Evolutionary conservation across 345 rosid genomes (phyloP), one percentile per base, ranked within the genome.

Genomic region (Pistacia vera): DNA sequence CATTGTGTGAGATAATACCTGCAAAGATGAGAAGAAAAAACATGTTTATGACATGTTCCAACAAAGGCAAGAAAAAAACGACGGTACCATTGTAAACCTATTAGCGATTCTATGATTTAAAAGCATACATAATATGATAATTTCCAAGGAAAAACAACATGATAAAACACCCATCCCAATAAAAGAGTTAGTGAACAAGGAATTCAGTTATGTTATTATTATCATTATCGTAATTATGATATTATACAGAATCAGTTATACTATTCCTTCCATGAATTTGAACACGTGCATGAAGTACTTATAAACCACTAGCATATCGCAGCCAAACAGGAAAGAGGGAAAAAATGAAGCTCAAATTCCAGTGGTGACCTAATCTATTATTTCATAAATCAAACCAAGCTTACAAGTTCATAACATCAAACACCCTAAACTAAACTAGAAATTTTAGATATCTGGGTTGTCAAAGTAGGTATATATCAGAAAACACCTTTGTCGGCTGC

Each of bases 1-100:
- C 98, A 74, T 90, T 90, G 88, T 84, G 77, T 92, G 93, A 58
- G 93, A 75, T 90, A 90, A 69, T 95, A 95, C 92, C 98, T 93
- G 66, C 60, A 86, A 59, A 65, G 66, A 71, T 3, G 33, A 64
- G 25, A 71, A 20, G 49, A 71, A 64, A 17, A 20, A 8, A 33
- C 22, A 44, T n/a, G 8, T 52, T 75, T 77, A 54, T 28, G 11
- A 75, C 60, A 33, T 56, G 59, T 62, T 38, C 46, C 60, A 48
- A 9, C 73, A 17, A 55, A 20, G 36, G 10, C 22, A 7, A 22
- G 41, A 11, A 38, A 64, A 25, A 73, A 22, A 13, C 4, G 12
- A 64, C n/a, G 10, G 11, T 46, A 28, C 33, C 33, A 36, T 44
- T 22, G 12, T 13, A 33, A 20, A 38, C 28, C 60, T 8, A 56